A percentile compares a stretch with the other conserved stretches of the same genome.
phyloP scores from a whole-genome alignment of 2,329 filamentous ascomycete species.

The Clonostachys chloroleuca region DNA sequence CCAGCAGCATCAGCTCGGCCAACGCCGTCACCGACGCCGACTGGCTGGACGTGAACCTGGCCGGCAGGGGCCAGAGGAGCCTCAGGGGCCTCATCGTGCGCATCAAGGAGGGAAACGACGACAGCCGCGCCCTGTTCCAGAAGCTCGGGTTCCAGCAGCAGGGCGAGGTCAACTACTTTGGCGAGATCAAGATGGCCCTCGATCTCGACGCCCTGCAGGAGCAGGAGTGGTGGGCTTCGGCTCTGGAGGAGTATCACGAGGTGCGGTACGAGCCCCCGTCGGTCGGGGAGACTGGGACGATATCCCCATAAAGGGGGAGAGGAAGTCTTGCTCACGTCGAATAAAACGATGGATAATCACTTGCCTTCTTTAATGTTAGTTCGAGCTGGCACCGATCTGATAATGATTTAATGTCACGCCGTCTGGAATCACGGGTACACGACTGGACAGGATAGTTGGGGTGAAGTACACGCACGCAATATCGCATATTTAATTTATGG shows the following conservation, averaged over 20 bases:
- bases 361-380: too few relatives aligned
- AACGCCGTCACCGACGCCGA: neutral
- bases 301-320: too few relatives aligned
- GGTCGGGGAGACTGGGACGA: too few relatives aligned
- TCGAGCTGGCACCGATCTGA: too few relatives aligned
- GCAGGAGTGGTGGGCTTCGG: conserved; percentile 13
- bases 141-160: conserved; percentile 45
- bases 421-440: too few relatives aligned
- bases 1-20: conserved; percentile 4
- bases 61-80: neutral
- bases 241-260: conserved; percentile 3
- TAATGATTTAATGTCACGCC: too few relatives aligned
- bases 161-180: conserved; percentile 55
- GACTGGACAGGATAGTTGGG: too few relatives aligned
- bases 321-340: too few relatives aligned
- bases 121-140: conserved; percentile 46
- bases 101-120: conserved; percentile 50
- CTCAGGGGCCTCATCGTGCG: conserved; percentile 52
- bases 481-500: too few relatives aligned
- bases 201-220: conserved; percentile 16
- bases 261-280: neutral
- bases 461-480: too few relatives aligned
- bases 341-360: too few relatives aligned
- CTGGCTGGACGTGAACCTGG: conserved; percentile 9
- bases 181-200: conserved; percentile 49